Evolutionary conservation across 2,329 filamentous ascomycete species (phyloP), one percentile per base, ranked within the genome.

Genomic region (Xylaria sp.): DNA sequence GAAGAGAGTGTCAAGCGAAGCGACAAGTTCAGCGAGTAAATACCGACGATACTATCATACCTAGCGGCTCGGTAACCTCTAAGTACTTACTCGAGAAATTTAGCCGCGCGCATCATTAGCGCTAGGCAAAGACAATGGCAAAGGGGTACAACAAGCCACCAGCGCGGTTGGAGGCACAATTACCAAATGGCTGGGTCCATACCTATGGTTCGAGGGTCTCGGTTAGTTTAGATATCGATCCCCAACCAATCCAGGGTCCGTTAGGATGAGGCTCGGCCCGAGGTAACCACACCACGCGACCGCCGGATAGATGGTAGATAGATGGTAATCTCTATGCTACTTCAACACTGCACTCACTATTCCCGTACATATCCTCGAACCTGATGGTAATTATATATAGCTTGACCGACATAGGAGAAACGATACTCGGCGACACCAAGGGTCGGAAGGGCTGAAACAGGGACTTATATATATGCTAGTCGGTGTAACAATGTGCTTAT

Each of bases 191-290:
- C 47, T 50, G 60, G 60, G 48, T 25, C 55, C 23, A 50, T 32
- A 21, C 47, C 48, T 63, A 64, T 5, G 53, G 16, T 59, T 58
- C 44, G n/a, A 53, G 44, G 51, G 59, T 3, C 25, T 54, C 13
- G 21, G 8, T 12, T 23, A 48, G 2, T 10, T 8, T 23, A 12
- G n/a, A 25, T 23, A 21, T 12, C 23, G 9, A 8, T 59, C 18
- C 18, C 25, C 29, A 35, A 32, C 48, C 29, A 48, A 58, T 37
- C 48, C 12, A 10, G 54, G 8, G 37, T 54, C 23, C 9, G 25
- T 58, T 40, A 59, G 29, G 42, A 42, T 65, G 53, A 66, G 62
- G 47, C 63, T 69, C 66, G 66, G 66, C 53, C 66, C 66, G 66
- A 69, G 61, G 37, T 32, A 50, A 42, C 53, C 44, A 62, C 54